Conservation (phyloP, 164 flowering plant species). For the Chimonanthus salicifolius region DNA sequence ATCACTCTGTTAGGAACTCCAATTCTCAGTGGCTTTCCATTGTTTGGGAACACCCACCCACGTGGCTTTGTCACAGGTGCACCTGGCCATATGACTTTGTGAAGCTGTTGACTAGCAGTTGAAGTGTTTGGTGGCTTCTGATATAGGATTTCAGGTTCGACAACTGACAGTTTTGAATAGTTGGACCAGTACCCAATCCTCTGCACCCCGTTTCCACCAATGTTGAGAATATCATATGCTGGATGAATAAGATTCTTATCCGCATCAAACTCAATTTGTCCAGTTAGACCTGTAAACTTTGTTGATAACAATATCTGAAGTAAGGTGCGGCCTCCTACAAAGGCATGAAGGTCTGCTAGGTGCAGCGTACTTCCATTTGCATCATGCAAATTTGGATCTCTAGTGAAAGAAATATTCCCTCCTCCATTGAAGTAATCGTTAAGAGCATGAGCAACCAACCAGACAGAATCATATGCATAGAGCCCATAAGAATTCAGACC, state of each 20-base stretch:
- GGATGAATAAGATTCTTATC: conserved; percentile 53
- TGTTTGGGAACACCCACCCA: conserved; percentile 95
- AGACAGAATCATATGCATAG: conserved; percentile 90
- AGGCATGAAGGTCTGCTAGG: conserved; percentile 40
- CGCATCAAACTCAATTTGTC: conserved; percentile 50
- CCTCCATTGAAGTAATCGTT: conserved; percentile 50
- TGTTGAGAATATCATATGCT: conserved; percentile 69
- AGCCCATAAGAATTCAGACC: conserved; percentile 57
- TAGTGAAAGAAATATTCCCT: conserved; percentile 48
- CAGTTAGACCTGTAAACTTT: conserved; percentile 67
- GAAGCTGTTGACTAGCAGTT: conserved; percentile 45
- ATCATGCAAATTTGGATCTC: conserved; percentile 43
- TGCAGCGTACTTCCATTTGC: conserved; percentile 37
- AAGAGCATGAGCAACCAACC: conserved; percentile 77
- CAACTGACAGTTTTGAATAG: conserved; percentile 62
- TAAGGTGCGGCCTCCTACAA: conserved; percentile 51
- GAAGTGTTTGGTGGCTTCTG: conserved; percentile 47
- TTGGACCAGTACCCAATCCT: conserved; percentile 87
- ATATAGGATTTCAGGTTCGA: conserved; percentile 63
- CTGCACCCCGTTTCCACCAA: conserved; percentile 47
- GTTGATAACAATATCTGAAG: conserved; percentile 34
- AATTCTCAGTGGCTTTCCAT: conserved; percentile 67
- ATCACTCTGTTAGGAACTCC: conserved; percentile 72
- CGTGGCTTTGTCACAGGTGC: conserved; percentile 47
- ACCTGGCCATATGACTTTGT: conserved; percentile 81